Percentiles rank a stretch among this genome's conserved stretches.
phyloP scores from a whole-genome alignment of 129 eudicot species.

The Pittosporum tobira region DNA sequence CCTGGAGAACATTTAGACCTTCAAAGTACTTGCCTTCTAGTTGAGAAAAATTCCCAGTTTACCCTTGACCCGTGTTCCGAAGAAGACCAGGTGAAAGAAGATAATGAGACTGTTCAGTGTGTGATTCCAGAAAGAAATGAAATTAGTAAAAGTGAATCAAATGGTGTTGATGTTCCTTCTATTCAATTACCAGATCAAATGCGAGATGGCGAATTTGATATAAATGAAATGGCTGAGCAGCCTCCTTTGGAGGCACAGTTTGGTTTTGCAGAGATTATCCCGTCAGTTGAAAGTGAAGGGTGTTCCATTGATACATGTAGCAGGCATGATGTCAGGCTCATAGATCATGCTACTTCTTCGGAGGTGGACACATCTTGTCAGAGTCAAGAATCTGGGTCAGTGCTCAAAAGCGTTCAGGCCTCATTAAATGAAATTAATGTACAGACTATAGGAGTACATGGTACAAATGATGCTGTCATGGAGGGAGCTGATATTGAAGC shows the following conservation, averaged over 20 bases:
- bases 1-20: constrained; percentile 2
- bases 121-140: constrained; percentile 14
- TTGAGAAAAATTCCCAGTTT: constrained; percentile 4
- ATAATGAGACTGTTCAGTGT: constrained; percentile 1
- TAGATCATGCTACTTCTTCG: constrained; percentile 14
- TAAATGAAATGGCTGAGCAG: constrained; percentile 12
- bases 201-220: constrained; percentile 18
- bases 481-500: constrained; percentile 16
- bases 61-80: constrained; percentile 2
- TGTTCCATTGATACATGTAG: constrained; percentile 1
- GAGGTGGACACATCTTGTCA: constrained; percentile 14
- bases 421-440: neutral
- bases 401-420: constrained; percentile 17
- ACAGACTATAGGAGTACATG: constrained; percentile 8
- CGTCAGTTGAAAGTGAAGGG: constrained; percentile 17
- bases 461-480: constrained; percentile 8
- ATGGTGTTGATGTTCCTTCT: neutral
- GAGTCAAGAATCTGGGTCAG: constrained; percentile 15
- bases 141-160: constrained; percentile 11
- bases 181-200: constrained; percentile 10
- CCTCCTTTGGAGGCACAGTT: constrained; percentile 4
- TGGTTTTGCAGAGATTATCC: constrained; percentile 9
- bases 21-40: constrained; percentile 10
- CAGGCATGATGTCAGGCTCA: constrained; percentile 11
- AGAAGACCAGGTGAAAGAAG: constrained; percentile 10